phyloP scores from a whole-genome alignment of 768 basidiomycete species.

The Agaricus subrufescens region DNA sequence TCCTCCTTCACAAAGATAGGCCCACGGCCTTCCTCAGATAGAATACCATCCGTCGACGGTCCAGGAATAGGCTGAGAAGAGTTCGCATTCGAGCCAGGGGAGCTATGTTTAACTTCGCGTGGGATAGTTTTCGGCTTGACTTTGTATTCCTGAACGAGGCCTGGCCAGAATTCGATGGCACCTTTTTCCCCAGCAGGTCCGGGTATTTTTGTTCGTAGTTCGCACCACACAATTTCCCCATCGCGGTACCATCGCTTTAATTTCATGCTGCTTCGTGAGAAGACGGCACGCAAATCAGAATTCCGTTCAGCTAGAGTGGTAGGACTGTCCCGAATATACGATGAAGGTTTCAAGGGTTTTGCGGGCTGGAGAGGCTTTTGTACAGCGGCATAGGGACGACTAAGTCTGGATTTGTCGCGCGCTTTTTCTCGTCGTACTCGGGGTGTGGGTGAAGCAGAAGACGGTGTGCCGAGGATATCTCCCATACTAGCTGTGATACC shows the following conservation, averaged over 20 bases:
- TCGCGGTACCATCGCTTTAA: slow-evolving; percentile 33
- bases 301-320: slow-evolving; percentile 57
- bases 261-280: slow-evolving; percentile 36
- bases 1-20: slow-evolving; percentile 19
- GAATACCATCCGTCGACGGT: slow-evolving; percentile 3
- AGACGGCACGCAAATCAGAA: slow-evolving; percentile 57
- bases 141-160: slow-evolving; percentile 8
- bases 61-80: neutral
- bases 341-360: slow-evolving; percentile 22
- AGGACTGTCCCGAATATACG: slow-evolving; percentile 34
- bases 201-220: slow-evolving; percentile 1
- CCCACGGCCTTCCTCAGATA: slow-evolving; percentile 17
- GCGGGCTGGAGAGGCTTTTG: slow-evolving; percentile 28
- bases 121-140: slow-evolving; percentile 8
- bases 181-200: slow-evolving; percentile 1
- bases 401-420: slow-evolving; percentile 18
- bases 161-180: slow-evolving; percentile 10
- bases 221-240: slow-evolving; percentile 12
- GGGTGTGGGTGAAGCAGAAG: neutral
- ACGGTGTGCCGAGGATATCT: slow-evolving; percentile 18
- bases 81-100: slow-evolving; percentile 6
- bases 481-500: slow-evolving; percentile 61
- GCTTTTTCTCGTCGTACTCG: slow-evolving; percentile 9
- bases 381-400: slow-evolving; percentile 35
- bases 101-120: neutral